Base-by-base conservation (phyloP, 1,284 basidiomycete species). In the Cryptococcus sp. region DNA sequence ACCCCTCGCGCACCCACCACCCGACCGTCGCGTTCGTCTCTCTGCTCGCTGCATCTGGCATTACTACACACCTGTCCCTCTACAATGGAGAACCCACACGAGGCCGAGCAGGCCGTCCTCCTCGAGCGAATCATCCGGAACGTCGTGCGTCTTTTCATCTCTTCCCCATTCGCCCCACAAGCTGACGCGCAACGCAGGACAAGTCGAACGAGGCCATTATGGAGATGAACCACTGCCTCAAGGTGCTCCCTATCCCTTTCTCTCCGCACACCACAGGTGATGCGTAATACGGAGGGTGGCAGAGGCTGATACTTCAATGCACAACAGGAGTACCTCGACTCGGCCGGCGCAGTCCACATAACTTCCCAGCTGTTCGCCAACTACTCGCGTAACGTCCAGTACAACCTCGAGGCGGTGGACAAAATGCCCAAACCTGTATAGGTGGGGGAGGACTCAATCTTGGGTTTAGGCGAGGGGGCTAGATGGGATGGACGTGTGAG, bases 121-220 rank as follows among this genome's bases (percentile, higher is more conserved):
- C 81, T 95, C 3, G 90, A 93, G 68, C 83, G 92, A 28, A 94
- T 96, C 63, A 81, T 92, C 40, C 93, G 92, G 77, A 95, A 91
- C 66, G 85, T 88, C 11, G 91, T 92, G 62, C 36, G 28, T 46
- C 33, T 46, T 24, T 16, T 37, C n/a, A 4, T 42, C 21, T 23
- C 39, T 23, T 50, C 55, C 53, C 24, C 35, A 50, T 21, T 53
- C 38, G 16, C 45, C 49, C 45, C 42, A 20, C 20, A n/a, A 37
- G 35, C 49, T 43, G 38, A 38, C n/a, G 21, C 20, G 47, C 12
- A 33, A 23, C 50, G n/a, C n/a, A 76, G 75, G 75, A 77, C 56
- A 78, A 77, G 55, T 76, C 73, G 56, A 75, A 76, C 59, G 76
- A 78, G 60, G 72, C 74, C 35, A 68, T 78, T 20, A 46, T 65